phyloP scores from a whole-genome alignment of 768 basidiomycete genomes.

The Rhodosporidiobolus sp. region DNA sequence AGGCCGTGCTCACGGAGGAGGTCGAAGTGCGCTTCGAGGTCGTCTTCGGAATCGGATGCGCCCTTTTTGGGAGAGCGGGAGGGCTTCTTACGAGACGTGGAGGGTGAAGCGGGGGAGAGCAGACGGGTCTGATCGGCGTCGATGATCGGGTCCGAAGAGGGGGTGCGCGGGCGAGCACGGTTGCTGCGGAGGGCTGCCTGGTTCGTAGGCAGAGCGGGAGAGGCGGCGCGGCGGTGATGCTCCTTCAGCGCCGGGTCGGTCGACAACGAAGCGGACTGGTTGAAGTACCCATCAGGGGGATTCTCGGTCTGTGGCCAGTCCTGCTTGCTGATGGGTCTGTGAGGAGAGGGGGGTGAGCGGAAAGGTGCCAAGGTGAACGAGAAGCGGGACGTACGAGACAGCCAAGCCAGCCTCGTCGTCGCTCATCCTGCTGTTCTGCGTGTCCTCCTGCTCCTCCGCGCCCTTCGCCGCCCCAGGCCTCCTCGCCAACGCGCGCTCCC shows the following conservation, averaged over 20 bases:
- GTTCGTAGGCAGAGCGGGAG: neutral
- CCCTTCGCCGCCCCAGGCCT: neutral
- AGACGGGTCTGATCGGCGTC: neutral
- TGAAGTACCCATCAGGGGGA: conserved; percentile 2
- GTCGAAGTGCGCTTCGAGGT: conserved; percentile 12
- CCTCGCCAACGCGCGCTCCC: neutral
- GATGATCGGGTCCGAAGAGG: conserved; percentile 1
- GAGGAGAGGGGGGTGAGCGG: too few relatives aligned
- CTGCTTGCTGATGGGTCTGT: conserved; percentile 5
- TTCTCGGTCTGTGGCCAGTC: conserved; percentile 16
- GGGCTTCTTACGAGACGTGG: neutral
- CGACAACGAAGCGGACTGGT: neutral
- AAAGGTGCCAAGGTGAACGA: fast-evolving
- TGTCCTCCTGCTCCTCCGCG: conserved; percentile 9
- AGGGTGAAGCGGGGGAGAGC: neutral
- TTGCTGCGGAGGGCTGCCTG: neutral
- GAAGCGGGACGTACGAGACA: conserved; percentile 16
- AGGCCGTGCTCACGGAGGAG: conserved; percentile 8
- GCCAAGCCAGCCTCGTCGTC: neutral
- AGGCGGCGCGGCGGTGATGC: neutral
- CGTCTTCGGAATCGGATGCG: neutral
- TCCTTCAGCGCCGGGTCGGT: neutral
- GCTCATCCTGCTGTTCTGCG: neutral
- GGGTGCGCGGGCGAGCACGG: neutral
- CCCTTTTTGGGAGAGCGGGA: neutral